Conservation (phyloP, 192 early-diverging fungal genomes). For the Gonapodya prolifera region DNA sequence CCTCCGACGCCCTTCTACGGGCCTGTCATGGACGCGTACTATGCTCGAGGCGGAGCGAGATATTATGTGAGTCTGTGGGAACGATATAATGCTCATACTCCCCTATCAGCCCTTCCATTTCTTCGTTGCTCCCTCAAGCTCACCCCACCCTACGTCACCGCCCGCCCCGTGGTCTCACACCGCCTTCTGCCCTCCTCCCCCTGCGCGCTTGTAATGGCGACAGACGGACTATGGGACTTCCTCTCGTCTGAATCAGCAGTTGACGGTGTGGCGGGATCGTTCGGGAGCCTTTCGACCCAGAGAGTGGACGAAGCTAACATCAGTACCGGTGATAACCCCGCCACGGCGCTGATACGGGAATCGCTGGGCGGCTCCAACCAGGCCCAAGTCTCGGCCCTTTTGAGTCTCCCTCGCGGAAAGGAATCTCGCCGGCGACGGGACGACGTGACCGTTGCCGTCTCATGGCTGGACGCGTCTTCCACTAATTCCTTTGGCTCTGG, state of each 20-base stretch:
- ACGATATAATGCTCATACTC: conserved; percentile 28
- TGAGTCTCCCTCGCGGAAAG: conserved; percentile 52
- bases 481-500: too few relatives aligned
- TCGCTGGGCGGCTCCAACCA: conserved; percentile 50
- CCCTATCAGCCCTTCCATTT: conserved; percentile 17
- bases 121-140: conserved; percentile 21
- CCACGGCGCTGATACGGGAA: conserved; percentile 58
- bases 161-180: conserved; percentile 52
- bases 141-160: conserved; percentile 65
- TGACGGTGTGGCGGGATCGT: conserved; percentile 23
- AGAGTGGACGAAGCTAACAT: conserved; percentile 10
- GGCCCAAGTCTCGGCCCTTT: conserved; percentile 40
- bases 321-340: conserved; percentile 39
- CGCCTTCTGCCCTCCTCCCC: conserved; percentile 47
- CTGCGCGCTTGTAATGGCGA: conserved; percentile 63
- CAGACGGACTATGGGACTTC: conserved; percentile 74
- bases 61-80: conserved; percentile 40
- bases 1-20: conserved; percentile 28
- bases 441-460: conserved; percentile 66
- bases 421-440: conserved; percentile 58
- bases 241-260: conserved; percentile 50
- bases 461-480: conserved; percentile 22
- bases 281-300: conserved; percentile 12
- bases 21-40: conserved; percentile 7
- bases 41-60: conserved; percentile 13